Evolutionary conservation across 2,329 filamentous ascomycete species (phyloP).

Genomic region (Shiraia sp.): DNA sequence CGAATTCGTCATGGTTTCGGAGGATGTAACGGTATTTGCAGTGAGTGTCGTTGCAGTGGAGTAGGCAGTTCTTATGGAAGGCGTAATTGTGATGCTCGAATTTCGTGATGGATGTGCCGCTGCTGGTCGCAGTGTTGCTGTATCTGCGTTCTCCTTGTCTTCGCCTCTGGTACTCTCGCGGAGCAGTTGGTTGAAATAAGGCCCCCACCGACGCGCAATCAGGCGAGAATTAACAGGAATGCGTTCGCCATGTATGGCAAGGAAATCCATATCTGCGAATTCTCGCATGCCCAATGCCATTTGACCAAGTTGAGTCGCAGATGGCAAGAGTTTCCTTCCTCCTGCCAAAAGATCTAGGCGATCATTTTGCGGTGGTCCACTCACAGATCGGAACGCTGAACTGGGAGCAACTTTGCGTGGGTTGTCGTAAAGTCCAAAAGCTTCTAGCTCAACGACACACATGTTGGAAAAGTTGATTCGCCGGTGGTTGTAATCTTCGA

Average conservation of each 20-base stretch:
- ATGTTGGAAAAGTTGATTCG: slow-evolving; percentile 97
- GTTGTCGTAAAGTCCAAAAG: slow-evolving; percentile 97
- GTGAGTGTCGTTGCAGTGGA: slow-evolving; percentile 50
- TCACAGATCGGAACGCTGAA: slow-evolving; percentile 83
- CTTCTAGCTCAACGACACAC: slow-evolving; percentile 95
- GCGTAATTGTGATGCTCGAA: slow-evolving; percentile 85
- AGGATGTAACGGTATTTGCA: slow-evolving; percentile 39
- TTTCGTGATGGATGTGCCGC: slow-evolving; percentile 66
- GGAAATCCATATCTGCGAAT: slow-evolving; percentile 93
- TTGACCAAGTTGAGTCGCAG: slow-evolving; percentile 83
- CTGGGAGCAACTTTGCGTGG: slow-evolving; percentile 77
- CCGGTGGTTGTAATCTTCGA: slow-evolving; percentile 97
- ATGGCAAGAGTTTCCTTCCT: slow-evolving; percentile 73
- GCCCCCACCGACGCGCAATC: slow-evolving; percentile 86
- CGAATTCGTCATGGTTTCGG: slow-evolving; percentile 45
- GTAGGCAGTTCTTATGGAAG: slow-evolving; percentile 59
- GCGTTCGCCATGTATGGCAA: slow-evolving; percentile 87
- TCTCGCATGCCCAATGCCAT: slow-evolving; percentile 80
- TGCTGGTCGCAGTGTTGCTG: slow-evolving; percentile 71
- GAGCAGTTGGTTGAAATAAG: slow-evolving; percentile 91
- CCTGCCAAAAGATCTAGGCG: slow-evolving; percentile 64
- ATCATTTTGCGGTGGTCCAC: slow-evolving; percentile 65
- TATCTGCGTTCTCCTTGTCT: slow-evolving; percentile 63
- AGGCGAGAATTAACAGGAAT: slow-evolving; percentile 93
- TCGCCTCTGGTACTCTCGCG: slow-evolving; percentile 73